Conservation (phyloP, 2,329 filamentous ascomycete species). For the Diaporthe sp. region DNA sequence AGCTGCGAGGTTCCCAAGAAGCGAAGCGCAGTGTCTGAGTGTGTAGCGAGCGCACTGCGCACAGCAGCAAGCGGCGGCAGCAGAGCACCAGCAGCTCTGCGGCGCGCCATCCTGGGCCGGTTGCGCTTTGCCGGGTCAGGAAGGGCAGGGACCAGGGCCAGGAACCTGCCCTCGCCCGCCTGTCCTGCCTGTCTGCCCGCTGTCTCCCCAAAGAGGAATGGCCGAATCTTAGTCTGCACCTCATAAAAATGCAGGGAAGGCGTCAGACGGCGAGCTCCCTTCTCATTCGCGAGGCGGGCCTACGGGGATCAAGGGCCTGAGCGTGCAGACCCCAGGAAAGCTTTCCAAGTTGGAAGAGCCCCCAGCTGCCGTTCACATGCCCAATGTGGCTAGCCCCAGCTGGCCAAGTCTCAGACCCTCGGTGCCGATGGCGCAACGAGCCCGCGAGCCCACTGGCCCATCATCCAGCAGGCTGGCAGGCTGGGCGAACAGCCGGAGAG, state of each 20-base stretch:
- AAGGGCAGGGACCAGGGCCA: slow-evolving; percentile 26
- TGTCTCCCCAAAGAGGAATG: slow-evolving; percentile 26
- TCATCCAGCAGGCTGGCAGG: neutral
- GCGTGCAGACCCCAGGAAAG: slow-evolving; percentile 24
- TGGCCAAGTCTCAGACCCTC: slow-evolving; percentile 27
- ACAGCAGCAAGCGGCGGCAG: neutral
- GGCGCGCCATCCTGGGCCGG: slow-evolving; percentile 15
- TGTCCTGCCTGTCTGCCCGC: slow-evolving; percentile 6
- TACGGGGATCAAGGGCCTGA: slow-evolving; percentile 34
- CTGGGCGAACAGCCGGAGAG: slow-evolving; percentile 5
- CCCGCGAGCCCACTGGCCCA: neutral
- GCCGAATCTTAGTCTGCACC: slow-evolving; percentile 26
- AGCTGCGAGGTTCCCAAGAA: slow-evolving; percentile 34
- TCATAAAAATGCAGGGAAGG: slow-evolving; percentile 36
- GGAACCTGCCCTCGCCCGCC: neutral
- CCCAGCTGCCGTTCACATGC: slow-evolving; percentile 7
- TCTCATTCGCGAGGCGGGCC: slow-evolving; percentile 27
- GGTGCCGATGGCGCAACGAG: slow-evolving; percentile 31
- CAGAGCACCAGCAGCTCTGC: slow-evolving; percentile 11
- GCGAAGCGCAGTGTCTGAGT: slow-evolving; percentile 22
- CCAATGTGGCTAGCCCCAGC: slow-evolving; percentile 4
- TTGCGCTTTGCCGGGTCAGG: slow-evolving; percentile 22
- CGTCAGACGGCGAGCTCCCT: slow-evolving; percentile 4
- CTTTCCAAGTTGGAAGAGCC: neutral
- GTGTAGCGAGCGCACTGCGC: slow-evolving; percentile 16